Percentiles rank a stretch among this genome's conserved stretches.
Conservation (phyloP, 768 basidiomycete species). For the Phylloporus scabripes region DNA sequence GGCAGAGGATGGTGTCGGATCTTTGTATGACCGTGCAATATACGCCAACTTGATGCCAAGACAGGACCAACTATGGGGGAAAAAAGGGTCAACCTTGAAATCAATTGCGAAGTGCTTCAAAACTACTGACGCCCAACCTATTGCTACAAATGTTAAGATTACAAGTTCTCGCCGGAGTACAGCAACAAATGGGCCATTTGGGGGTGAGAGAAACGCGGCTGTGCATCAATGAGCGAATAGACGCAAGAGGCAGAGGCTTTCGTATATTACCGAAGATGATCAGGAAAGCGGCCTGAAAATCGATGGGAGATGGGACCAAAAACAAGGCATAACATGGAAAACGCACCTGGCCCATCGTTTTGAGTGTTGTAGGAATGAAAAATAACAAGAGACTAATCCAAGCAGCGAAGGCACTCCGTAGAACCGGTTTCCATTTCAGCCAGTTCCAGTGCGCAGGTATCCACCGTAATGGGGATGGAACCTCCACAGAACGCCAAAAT, state of each 20-base stretch:
- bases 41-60: slow-evolving; percentile 60
- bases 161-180: slow-evolving; percentile 61
- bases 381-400: slow-evolving; percentile 60
- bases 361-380: slow-evolving; percentile 46
- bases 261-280: slow-evolving; percentile 50
- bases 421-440: slow-evolving; percentile 55
- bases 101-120: not conserved
- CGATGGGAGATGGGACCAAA: slow-evolving; percentile 1
- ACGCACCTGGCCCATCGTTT: slow-evolving; percentile 52
- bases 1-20: slow-evolving; percentile 33
- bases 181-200: slow-evolving; percentile 60
- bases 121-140: slow-evolving; percentile 56
- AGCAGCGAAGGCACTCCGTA: slow-evolving; percentile 58
- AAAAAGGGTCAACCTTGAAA: not conserved
- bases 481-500: not conserved
- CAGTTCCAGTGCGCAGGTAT: slow-evolving; percentile 51
- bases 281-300: slow-evolving; percentile 52
- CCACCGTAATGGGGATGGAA: slow-evolving; percentile 44
- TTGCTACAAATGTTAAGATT: slow-evolving; percentile 43
- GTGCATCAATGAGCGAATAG: not conserved
- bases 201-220: slow-evolving; percentile 65
- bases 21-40: slow-evolving; percentile 44
- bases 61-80: slow-evolving; percentile 50
- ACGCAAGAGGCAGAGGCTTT: not conserved
- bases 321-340: not conserved